Conservation (phyloP, 2,329 filamentous ascomycete species). For the Fusarium agapanthi region DNA sequence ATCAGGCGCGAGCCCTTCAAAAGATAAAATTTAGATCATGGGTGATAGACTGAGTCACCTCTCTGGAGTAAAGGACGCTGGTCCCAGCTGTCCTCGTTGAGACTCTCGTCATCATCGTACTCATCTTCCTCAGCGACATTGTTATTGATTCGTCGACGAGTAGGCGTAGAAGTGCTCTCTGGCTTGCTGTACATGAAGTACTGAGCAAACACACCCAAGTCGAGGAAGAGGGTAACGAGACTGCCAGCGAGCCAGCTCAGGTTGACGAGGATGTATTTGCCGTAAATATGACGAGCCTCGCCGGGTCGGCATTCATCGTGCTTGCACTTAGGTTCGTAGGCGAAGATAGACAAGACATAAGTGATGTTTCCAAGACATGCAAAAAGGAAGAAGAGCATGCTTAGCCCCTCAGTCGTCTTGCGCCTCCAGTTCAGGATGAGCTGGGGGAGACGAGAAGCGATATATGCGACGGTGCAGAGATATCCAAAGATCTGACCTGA, state of each 20-base stretch:
- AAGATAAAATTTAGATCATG: background rate
- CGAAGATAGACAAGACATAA: conserved; percentile 90
- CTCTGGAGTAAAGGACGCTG: conserved; percentile 51
- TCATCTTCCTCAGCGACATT: conserved; percentile 39
- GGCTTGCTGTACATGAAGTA: conserved; percentile 82
- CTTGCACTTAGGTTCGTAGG: conserved; percentile 80
- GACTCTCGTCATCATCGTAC: conserved; percentile 42
- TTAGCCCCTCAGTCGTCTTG: conserved; percentile 92
- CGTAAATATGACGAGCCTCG: conserved; percentile 75
- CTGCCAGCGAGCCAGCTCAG: conserved; percentile 91
- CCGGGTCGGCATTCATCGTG: conserved; percentile 66
- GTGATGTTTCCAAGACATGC: conserved; percentile 95
- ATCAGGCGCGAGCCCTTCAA: background rate
- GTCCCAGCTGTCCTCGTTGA: conserved; percentile 48
- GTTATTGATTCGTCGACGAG: conserved; percentile 13
- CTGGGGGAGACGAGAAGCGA: conserved; percentile 89
- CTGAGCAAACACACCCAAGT: conserved; percentile 87
- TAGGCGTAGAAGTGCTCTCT: conserved; percentile 44
- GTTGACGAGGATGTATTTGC: conserved; percentile 86
- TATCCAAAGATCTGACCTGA: conserved; percentile 94
- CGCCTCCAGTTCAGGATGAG: conserved; percentile 90
- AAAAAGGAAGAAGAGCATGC: conserved; percentile 94
- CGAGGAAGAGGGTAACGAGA: conserved; percentile 84
- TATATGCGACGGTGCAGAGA: conserved; percentile 87
- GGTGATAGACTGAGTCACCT: conserved; percentile 43